A percentile compares a stretch with the other conserved stretches of the same genome.
Conservation (phyloP, 352 stramenopile genomes). For the Globisporangium recalcitrans region DNA sequence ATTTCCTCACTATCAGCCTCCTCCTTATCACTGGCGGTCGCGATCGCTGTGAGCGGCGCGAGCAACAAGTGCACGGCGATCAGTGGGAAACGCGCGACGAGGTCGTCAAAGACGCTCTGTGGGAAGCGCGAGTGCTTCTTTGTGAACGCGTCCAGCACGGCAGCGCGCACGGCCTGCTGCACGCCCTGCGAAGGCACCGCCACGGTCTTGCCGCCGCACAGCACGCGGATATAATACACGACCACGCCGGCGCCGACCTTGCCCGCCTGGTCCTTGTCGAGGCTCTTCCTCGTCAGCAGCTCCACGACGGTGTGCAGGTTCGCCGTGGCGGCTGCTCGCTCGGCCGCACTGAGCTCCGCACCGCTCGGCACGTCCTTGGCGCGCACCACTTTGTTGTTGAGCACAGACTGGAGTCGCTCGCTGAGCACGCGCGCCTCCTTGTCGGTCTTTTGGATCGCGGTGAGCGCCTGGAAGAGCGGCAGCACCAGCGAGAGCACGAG, state of each 20-base stretch:
- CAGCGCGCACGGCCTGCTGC: conserved; percentile 25
- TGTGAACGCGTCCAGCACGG: conserved; percentile 56
- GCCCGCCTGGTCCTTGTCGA: conserved; percentile 60
- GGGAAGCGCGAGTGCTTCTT: conserved; percentile 84
- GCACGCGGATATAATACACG: conserved; percentile 55
- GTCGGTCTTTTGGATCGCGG: conserved; percentile 47
- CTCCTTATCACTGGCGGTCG: conserved; percentile 23
- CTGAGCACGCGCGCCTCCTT: conserved; percentile 67
- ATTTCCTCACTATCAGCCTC: not conserved
- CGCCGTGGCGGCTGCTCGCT: conserved; percentile 17
- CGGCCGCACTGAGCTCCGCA: conserved; percentile 4
- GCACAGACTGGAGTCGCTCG: conserved; percentile 61
- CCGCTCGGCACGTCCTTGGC: conserved; percentile 42
- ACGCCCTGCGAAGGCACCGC: conserved; percentile 1
- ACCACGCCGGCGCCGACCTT: conserved; percentile 56
- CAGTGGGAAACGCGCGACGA: conserved; percentile 49
- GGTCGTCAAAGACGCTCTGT: conserved; percentile 58
- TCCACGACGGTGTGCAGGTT: conserved; percentile 34
- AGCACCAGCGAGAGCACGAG: conserved; percentile 47
- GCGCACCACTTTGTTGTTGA: conserved; percentile 64
- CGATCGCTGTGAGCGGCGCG: conserved; percentile 41
- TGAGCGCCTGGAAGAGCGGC: conserved; percentile 59
- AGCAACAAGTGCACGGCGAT: conserved; percentile 52
- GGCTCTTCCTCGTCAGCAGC: conserved; percentile 37
- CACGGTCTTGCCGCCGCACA: conserved; percentile 18